These are phyloP conservation scores for Penicillium sp. DNA, from an alignment of 2,329 filamentous ascomycete genomes.

Conservation along the genomic window DNA sequence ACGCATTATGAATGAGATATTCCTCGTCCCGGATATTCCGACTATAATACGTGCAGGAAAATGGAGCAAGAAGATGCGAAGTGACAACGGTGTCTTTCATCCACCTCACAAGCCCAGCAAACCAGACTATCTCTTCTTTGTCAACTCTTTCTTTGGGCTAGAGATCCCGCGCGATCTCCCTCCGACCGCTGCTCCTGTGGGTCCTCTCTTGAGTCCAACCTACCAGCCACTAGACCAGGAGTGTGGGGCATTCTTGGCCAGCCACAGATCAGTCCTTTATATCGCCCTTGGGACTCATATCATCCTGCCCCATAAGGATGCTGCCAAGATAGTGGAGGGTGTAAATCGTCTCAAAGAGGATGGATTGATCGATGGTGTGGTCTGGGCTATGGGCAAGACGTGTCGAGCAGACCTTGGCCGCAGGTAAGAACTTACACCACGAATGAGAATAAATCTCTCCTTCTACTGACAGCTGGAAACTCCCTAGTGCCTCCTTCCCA, in stretches of 20 bases:
- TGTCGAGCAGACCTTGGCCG: neutral
- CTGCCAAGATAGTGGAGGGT: neutral
- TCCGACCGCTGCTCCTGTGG: neutral
- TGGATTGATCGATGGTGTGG: neutral
- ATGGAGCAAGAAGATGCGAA: neutral
- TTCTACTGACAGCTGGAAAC: neutral
- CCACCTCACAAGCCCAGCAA: neutral
- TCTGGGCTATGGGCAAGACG: neutral
- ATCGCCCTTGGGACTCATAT: neutral
- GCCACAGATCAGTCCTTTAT: neutral
- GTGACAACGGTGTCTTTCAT: neutral
- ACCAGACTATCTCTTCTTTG: neutral
- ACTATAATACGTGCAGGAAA: neutral
- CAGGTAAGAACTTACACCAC: neutral
- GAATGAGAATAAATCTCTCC: neutral
- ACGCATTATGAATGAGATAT: neutral
- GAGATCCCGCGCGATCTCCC: neutral
- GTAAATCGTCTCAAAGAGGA: neutral
- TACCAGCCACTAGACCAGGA: neutral
- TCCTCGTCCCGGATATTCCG: neutral
- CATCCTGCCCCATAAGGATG: neutral
- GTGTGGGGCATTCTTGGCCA: neutral
- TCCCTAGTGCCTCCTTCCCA: neutral
- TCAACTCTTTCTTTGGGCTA: neutral
- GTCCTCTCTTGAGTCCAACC: neutral